Evolutionary conservation across 208 protist genomes (phyloP).

Genomic region (Endotrypanum monterogeii): DNA sequence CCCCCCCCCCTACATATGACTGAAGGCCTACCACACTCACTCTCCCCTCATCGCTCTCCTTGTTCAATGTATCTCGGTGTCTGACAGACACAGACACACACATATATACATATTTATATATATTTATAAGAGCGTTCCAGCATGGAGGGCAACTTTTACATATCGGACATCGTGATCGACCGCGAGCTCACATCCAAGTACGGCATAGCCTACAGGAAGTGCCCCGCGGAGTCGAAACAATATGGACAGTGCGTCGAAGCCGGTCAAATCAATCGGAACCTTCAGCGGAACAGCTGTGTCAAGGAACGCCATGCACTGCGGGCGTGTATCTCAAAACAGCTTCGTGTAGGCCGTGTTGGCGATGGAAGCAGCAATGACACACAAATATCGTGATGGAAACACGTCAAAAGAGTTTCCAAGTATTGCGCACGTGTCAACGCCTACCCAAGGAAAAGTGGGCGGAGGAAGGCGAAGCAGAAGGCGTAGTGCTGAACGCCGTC

Average conservation of each 20-base stretch:
- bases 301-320: conserved; percentile 61
- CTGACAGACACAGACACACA: background rate
- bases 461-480: no score
- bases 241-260: conserved; percentile 82
- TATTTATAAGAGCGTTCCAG: no score
- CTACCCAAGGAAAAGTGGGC: no score
- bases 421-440: background rate
- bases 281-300: conserved; percentile 56
- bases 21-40: no score
- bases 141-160: conserved; percentile 91
- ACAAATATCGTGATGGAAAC: background rate
- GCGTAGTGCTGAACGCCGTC: no score
- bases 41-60: no score
- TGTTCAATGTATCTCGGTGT: no score
- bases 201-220: conserved; percentile 57
- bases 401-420: background rate
- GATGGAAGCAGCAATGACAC: background rate
- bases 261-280: conserved; percentile 71
- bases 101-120: background rate
- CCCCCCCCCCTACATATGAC: no score
- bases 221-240: conserved; percentile 42
- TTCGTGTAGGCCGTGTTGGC: conserved; percentile 3
- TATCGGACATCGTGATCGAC: conserved; percentile 73
- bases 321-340: conserved; percentile 58
- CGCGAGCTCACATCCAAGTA: conserved; percentile 60